A percentile compares a stretch with the other conserved stretches of the same genome.
These are phyloP conservation scores for Aspergillus piperis DNA, from an alignment of 2,329 filamentous ascomycete species.

Conservation along the genomic window DNA sequence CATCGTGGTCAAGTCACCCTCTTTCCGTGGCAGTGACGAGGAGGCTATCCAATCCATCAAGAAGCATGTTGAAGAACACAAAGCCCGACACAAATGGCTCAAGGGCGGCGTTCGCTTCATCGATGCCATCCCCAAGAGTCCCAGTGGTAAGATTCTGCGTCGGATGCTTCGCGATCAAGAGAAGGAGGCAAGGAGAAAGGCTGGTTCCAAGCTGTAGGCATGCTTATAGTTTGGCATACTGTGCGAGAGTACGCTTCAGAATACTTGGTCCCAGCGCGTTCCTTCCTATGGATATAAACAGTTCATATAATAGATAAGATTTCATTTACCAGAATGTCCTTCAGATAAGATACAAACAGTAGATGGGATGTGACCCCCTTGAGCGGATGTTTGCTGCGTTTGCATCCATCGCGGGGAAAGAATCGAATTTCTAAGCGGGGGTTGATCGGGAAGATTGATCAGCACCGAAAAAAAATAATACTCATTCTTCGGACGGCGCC, in stretches of 20 bases:
- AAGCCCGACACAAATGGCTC: constrained; percentile 64
- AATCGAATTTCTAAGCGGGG: constrained; percentile 33
- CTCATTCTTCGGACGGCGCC: background rate
- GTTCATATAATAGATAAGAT: background rate
- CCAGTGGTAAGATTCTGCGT: constrained; percentile 64
- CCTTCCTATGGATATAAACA: background rate
- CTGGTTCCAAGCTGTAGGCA: constrained; percentile 65
- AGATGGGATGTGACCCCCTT: too few species aligned
- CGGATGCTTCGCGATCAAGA: constrained; percentile 72
- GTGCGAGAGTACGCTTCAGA: background rate
- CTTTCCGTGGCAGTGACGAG: constrained; percentile 55
- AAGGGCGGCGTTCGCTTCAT: constrained; percentile 62
- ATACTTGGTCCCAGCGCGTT: background rate
- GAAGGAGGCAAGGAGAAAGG: constrained; percentile 64
- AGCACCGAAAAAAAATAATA: constrained; percentile 16
- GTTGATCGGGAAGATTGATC: constrained; percentile 15
- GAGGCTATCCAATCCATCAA: constrained; percentile 53
- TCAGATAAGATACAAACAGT: background rate
- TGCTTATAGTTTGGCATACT: background rate
- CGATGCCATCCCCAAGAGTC: constrained; percentile 61
- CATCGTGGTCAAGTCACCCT: constrained; percentile 61
- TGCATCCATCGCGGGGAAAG: constrained; percentile 25
- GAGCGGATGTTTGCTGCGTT: constrained; percentile 26
- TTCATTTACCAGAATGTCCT: background rate
- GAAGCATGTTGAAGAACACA: constrained; percentile 62